Conservation (phyloP, 2,329 filamentous ascomycete genomes). For the Penicillium sp. region DNA sequence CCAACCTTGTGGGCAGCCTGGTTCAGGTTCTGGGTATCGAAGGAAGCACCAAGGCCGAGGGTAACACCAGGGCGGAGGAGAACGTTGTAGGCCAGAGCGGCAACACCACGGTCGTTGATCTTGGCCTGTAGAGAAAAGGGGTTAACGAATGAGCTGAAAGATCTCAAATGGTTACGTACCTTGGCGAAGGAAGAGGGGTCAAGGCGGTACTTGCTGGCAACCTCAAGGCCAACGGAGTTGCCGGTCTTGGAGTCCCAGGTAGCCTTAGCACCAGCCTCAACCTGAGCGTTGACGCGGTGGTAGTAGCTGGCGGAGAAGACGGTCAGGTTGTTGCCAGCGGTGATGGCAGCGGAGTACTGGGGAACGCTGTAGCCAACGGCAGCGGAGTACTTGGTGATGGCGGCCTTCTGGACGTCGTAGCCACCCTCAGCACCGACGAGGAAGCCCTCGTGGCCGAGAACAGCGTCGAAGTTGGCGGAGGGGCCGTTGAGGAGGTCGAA, state of each 20-base stretch:
- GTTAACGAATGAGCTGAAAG: no score
- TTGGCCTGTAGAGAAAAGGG: constrained; percentile 64
- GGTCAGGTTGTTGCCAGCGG: constrained; percentile 90
- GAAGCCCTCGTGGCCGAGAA: constrained; percentile 96
- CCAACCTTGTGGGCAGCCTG: constrained; percentile 95
- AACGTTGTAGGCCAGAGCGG: constrained; percentile 96
- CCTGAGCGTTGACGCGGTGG: constrained; percentile 97
- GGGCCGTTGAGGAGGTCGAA: constrained; percentile 92
- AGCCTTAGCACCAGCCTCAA: constrained; percentile 96
- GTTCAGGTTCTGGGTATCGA: constrained; percentile 99
- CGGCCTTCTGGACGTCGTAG: constrained; percentile 96
- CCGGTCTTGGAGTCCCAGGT: constrained; percentile 96
- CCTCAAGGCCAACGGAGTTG: constrained; percentile 88
- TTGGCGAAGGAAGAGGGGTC: constrained; percentile 97
- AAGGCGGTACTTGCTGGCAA: constrained; percentile 98
- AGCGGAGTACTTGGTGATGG: constrained; percentile 90
- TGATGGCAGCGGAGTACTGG: constrained; percentile 84
- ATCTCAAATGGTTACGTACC: no score
- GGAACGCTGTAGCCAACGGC: constrained; percentile 84
- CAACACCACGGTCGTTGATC: constrained; percentile 99
- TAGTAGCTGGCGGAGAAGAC: constrained; percentile 96
- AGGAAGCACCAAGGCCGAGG: constrained; percentile 89
- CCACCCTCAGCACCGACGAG: constrained; percentile 93
- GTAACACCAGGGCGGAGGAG: constrained; percentile 96
- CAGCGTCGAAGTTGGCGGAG: constrained; percentile 86